Evolutionary conservation across 2,329 filamentous ascomycete species (phyloP), one percentile per base, ranked within the genome.

Genomic region (Phialemoniopsis sp.): DNA sequence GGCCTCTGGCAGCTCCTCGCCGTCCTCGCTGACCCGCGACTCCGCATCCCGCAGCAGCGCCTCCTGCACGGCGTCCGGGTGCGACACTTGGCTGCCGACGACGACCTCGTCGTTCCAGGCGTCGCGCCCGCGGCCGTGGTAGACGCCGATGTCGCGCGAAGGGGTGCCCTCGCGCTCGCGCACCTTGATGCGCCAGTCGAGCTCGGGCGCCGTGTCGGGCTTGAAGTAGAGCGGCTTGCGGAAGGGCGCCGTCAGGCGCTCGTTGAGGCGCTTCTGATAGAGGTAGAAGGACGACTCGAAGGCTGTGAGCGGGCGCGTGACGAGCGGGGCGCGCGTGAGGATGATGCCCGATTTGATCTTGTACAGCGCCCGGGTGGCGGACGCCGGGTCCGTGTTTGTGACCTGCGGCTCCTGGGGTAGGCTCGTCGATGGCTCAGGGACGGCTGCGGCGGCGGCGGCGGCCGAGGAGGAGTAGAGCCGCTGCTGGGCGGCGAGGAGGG

Each of bases 211-310:
- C 10, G 90, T 95, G 57, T 88, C 87, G 51, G 82, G 82, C 72
- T 95, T 95, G 78, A 90, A 95, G 76, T 95, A 98, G 68, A 97
- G 93, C 60, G 87, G 87, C 50, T 87, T 81, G 41, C 86, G 86
- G 63, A 97, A 98, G 2, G 90, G 87, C 5, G 93, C 76, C 15
- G 84, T 82, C 38, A 95, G 76, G 32, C 93, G 87, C 72, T 98
- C 93, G 64, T 97, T 95, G 44, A 98, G 76, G 13, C 93, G 89
- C 54, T 91, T 91, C 69, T 98, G 93, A 70, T 98, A 98, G 61
- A 98, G 89, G 73, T 85, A 95, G 68, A 85, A 97, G 47, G 91
- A 76, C 57, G 89, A 86, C 65, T 98, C 93, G 65, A 98, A 97
- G 12, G 87, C 75, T 28, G 86, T 87, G 39, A 91, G 82, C 45